Percentiles rank a stretch among this genome's conserved stretches.
Evolutionary conservation across 306 rosid genomes (phyloP).

Genomic region (Erythrophleum fordii): DNA sequence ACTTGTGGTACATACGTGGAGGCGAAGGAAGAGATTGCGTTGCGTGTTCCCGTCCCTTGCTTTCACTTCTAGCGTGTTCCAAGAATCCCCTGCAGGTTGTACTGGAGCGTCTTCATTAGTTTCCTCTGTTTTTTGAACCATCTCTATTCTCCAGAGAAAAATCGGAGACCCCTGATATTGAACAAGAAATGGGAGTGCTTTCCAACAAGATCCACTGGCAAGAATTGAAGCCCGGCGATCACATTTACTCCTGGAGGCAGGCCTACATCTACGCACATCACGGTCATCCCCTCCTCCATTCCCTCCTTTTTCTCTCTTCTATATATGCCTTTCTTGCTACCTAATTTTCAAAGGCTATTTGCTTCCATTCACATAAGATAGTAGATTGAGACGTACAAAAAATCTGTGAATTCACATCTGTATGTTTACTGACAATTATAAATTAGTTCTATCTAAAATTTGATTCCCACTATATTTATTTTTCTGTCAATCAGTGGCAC

Average conservation of each 20-base stretch:
- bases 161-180: not conserved
- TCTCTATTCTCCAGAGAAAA: not conserved
- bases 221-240: slow-evolving; percentile 68
- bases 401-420: no score
- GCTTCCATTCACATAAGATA: no score
- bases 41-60: not conserved
- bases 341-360: no score
- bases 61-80: not conserved
- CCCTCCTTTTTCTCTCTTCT: not conserved
- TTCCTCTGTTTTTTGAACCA: not conserved
- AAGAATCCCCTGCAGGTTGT: slow-evolving; percentile 19
- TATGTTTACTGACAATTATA: no score
- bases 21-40: slow-evolving; percentile 19
- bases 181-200: slow-evolving; percentile 59
- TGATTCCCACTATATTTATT: no score
- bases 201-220: slow-evolving; percentile 61
- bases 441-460: no score
- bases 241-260: slow-evolving; percentile 80
- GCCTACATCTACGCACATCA: slow-evolving; percentile 79
- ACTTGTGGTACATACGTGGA: not conserved
- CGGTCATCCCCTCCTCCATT: slow-evolving; percentile 48
- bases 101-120: not conserved
- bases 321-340: no score
- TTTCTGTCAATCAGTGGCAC: no score
- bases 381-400: no score